phyloP scores from a whole-genome alignment of 2,329 filamentous ascomycete genomes.

The Fusarium decemcellulare region DNA sequence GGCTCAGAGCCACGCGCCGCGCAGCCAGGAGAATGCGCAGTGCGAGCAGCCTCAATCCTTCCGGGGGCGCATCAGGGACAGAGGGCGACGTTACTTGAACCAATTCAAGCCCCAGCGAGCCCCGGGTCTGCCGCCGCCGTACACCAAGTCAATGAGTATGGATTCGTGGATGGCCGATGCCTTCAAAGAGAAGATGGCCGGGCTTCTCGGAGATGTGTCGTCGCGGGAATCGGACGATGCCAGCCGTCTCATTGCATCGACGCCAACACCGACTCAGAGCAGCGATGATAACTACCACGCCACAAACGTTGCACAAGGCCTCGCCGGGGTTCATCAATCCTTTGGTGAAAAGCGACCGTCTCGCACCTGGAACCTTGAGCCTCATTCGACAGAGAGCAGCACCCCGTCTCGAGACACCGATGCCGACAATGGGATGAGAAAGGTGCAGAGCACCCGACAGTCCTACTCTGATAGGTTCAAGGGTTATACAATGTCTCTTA shows the following conservation, averaged over 20 bases:
- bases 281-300: not conserved
- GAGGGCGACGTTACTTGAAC: constrained; percentile 15
- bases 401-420: not conserved
- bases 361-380: not conserved
- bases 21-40: not conserved
- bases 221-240: not conserved
- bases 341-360: not conserved
- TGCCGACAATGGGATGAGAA: not conserved
- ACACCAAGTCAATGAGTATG: not conserved
- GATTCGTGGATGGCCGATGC: constrained; percentile 3
- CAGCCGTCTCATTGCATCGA: not conserved
- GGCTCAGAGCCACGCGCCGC: not conserved
- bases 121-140: not conserved
- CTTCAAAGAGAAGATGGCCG: constrained; percentile 14
- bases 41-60: constrained; percentile 18
- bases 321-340: not conserved
- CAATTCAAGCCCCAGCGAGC: not conserved
- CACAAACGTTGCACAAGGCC: not conserved
- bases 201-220: not conserved
- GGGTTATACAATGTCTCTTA: constrained; percentile 5
- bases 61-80: constrained; percentile 15
- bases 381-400: not conserved
- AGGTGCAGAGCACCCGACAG: not conserved
- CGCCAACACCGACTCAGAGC: not conserved
- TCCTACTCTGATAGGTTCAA: constrained; percentile 1